phyloP scores from a whole-genome alignment of 345 rosid genomes.

The Capsella bursapastoris region DNA sequence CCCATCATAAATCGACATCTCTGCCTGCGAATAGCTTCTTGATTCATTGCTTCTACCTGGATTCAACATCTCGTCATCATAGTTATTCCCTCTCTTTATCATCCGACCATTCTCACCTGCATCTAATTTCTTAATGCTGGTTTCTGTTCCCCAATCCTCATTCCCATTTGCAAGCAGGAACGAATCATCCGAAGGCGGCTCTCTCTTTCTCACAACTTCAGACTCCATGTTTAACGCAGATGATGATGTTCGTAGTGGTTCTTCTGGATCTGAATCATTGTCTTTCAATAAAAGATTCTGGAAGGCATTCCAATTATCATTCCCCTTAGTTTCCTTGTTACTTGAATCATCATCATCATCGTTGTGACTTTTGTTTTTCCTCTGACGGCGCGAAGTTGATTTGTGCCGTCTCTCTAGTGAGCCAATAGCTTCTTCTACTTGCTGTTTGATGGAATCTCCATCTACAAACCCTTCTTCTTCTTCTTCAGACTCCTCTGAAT shows the following conservation, averaged over 20 bases:
- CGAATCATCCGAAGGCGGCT: constrained; percentile 58
- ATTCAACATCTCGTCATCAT: constrained; percentile 61
- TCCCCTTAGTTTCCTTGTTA: constrained; percentile 52
- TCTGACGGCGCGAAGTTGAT: constrained; percentile 57
- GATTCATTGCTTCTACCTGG: constrained; percentile 48
- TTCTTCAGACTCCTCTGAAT: constrained; percentile 63
- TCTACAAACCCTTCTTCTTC: constrained; percentile 62
- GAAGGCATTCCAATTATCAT: constrained; percentile 82
- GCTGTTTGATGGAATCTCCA: constrained; percentile 74
- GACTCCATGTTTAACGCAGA: constrained; percentile 51
- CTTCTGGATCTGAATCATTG: constrained; percentile 53
- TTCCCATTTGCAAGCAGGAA: constrained; percentile 54
- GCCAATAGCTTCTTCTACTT: constrained; percentile 86
- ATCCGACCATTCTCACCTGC: constrained; percentile 49
- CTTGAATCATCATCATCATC: constrained; percentile 50
- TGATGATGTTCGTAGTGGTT: constrained; percentile 39
- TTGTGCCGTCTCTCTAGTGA: constrained; percentile 69
- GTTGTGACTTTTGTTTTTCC: constrained; percentile 51
- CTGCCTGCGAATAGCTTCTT: constrained; percentile 41
- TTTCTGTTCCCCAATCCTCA: constrained; percentile 47
- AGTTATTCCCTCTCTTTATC: constrained; percentile 50
- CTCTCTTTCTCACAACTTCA: constrained; percentile 52
- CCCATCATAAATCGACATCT: constrained; percentile 50
- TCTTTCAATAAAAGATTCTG: constrained; percentile 81
- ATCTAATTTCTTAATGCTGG: constrained; percentile 51